Evolutionary conservation across 2,329 filamentous ascomycete genomes (phyloP).

Genomic region (Emericellopsis atlantica): DNA sequence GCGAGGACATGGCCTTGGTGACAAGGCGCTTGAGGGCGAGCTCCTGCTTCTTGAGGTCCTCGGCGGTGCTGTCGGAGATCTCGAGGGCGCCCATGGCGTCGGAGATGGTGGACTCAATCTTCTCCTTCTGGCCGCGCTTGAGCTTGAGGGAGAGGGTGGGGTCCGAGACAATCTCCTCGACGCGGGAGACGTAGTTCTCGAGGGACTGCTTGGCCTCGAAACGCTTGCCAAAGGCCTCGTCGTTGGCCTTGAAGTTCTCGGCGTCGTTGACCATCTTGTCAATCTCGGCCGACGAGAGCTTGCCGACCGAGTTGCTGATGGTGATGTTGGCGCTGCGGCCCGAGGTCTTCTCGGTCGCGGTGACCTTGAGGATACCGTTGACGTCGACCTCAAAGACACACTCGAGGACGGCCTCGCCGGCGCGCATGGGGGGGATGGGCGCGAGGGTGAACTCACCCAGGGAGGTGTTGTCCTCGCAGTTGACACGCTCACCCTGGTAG

Average conservation of each 20-base stretch:
- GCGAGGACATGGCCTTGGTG: conserved; percentile 94
- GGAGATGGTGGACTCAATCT: conserved; percentile 93
- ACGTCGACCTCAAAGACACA: conserved; percentile 99
- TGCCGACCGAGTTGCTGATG: conserved; percentile 98
- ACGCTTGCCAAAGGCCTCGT: conserved; percentile 98
- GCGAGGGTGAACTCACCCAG: conserved; percentile 94
- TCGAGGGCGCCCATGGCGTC: conserved; percentile 97
- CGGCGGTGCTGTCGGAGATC: conserved; percentile 79
- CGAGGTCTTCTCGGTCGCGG: conserved; percentile 96
- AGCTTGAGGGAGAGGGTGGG: conserved; percentile 92
- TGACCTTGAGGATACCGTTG: conserved; percentile 99
- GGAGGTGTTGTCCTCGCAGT: conserved; percentile 97
- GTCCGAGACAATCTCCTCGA: conserved; percentile 98
- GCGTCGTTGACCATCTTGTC: conserved; percentile 97
- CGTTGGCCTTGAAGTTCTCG: conserved; percentile 96
- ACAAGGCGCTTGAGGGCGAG: conserved; percentile 93
- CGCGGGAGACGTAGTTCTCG: conserved; percentile 95
- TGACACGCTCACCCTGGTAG: conserved; percentile 92
- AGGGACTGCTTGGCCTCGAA: conserved; percentile 99
- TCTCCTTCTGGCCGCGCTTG: conserved; percentile 98
- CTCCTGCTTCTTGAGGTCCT: conserved; percentile 99
- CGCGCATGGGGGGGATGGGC: conserved; percentile 77
- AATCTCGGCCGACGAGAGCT: conserved; percentile 88
- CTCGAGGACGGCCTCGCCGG: conserved; percentile 92
- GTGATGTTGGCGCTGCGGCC: conserved; percentile 98